These are phyloP conservation scores for Naganishia cerealis DNA, from an alignment of 1,284 basidiomycete species.

Conservation along the genomic window DNA sequence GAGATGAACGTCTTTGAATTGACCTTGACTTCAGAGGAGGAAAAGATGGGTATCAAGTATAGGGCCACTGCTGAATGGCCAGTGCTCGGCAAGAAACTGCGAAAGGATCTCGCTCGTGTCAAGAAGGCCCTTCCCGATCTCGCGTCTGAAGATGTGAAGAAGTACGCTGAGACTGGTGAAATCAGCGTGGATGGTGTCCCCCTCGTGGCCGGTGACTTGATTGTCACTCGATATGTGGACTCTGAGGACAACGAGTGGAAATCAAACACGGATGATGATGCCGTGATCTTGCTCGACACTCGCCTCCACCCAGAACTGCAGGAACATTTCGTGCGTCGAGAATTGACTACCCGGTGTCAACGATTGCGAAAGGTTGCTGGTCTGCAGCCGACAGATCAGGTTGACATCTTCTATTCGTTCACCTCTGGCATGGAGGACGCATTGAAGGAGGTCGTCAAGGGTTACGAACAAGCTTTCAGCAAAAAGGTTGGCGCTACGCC, in stretches of 20 bases:
- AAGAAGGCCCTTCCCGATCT: slow-evolving; percentile 81
- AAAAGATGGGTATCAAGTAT: slow-evolving; percentile 82
- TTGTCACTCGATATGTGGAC: slow-evolving; percentile 88
- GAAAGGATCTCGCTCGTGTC: slow-evolving; percentile 88
- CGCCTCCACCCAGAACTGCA: slow-evolving; percentile 82
- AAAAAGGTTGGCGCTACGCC: slow-evolving; percentile 77
- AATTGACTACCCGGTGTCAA: slow-evolving; percentile 91
- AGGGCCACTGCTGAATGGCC: slow-evolving; percentile 91
- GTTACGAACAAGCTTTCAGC: slow-evolving; percentile 70
- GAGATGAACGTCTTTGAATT: slow-evolving; percentile 94
- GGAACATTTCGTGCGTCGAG: slow-evolving; percentile 83
- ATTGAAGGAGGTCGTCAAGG: slow-evolving; percentile 69
- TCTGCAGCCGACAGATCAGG: slow-evolving; percentile 89
- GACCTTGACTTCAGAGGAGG: slow-evolving; percentile 84
- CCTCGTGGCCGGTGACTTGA: slow-evolving; percentile 83
- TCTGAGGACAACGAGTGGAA: slow-evolving; percentile 64
- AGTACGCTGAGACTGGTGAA: slow-evolving; percentile 72
- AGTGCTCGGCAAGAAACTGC: slow-evolving; percentile 88
- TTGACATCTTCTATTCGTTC: slow-evolving; percentile 84
- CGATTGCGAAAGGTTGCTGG: slow-evolving; percentile 94
- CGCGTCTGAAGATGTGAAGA: slow-evolving; percentile 78
- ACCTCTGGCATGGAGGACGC: slow-evolving; percentile 68
- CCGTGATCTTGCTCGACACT: slow-evolving; percentile 87
- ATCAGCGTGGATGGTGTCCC: slow-evolving; percentile 86
- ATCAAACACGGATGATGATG: slow-evolving; percentile 88